phyloP scores from a whole-genome alignment of 768 basidiomycete species.

The Collybia mongolica region DNA sequence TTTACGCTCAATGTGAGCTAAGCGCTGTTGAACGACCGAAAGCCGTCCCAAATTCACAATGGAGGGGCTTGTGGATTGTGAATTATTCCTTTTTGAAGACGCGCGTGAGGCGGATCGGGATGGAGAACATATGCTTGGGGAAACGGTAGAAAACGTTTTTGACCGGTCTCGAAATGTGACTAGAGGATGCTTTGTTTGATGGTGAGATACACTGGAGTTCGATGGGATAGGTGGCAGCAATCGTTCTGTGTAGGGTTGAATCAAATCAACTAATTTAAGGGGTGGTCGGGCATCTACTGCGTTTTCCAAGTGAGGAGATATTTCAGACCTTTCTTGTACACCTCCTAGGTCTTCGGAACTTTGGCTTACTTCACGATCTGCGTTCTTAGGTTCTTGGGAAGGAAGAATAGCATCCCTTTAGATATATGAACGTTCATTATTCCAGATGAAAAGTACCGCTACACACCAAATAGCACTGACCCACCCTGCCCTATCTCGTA shows the following conservation, averaged over 20 bases:
- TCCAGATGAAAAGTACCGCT: slow-evolving; percentile 12
- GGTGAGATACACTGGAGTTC: background rate
- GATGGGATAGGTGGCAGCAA: slow-evolving; percentile 30
- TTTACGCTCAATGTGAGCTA: slow-evolving; percentile 54
- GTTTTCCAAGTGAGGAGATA: background rate
- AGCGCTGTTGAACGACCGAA: slow-evolving; percentile 66
- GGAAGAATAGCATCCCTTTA: slow-evolving; percentile 60
- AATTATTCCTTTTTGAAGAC: slow-evolving; percentile 8
- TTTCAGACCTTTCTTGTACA: background rate
- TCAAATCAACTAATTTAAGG: background rate
- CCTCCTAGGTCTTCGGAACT: background rate
- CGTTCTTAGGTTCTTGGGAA: slow-evolving; percentile 17
- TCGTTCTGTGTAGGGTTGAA: slow-evolving; percentile 23
- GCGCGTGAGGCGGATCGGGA: slow-evolving; percentile 18
- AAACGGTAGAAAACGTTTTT: slow-evolving; percentile 12
- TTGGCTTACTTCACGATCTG: background rate
- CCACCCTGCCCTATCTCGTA: slow-evolving; percentile 69
- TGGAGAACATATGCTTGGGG: slow-evolving; percentile 24
- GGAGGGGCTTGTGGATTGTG: slow-evolving; percentile 48
- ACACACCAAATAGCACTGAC: slow-evolving; percentile 70
- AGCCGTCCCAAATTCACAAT: slow-evolving; percentile 58
- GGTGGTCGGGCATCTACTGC: background rate
- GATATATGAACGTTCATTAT: background rate
- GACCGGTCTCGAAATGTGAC: background rate
- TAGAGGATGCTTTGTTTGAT: background rate